A percentile compares a stretch with the other conserved stretches of the same genome.
Evolutionary conservation across 2,329 filamentous ascomycete species (phyloP).

Genomic region (Fonsecaea multimorphosa): DNA sequence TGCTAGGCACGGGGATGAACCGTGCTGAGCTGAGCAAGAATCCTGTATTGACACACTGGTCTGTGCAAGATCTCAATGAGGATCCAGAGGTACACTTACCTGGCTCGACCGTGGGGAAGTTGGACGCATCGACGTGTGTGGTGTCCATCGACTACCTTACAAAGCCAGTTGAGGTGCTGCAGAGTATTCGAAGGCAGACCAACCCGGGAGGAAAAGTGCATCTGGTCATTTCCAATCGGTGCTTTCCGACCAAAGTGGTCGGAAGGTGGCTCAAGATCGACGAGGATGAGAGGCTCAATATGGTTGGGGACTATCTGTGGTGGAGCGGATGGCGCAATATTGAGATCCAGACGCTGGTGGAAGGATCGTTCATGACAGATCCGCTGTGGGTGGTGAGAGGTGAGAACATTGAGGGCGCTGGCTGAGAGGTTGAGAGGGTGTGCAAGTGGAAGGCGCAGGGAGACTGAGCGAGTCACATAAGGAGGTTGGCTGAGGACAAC

Average conservation of each 20-base stretch:
- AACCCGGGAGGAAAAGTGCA: conserved; percentile 56
- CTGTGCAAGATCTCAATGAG: conserved; percentile 55
- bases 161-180: conserved; percentile 54
- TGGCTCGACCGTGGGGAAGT: conserved; percentile 18
- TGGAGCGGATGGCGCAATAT: conserved; percentile 60
- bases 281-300: conserved; percentile 54
- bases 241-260: conserved; percentile 61
- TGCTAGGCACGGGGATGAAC: conserved; percentile 60
- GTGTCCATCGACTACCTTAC: conserved; percentile 61
- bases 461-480: background rate
- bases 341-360: conserved; percentile 56
- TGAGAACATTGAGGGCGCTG: conserved; percentile 27
- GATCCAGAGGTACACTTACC: conserved; percentile 43
- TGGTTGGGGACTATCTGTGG: conserved; percentile 60
- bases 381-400: conserved; percentile 55
- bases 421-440: background rate
- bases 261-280: conserved; percentile 54
- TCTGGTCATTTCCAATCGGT: conserved; percentile 59
- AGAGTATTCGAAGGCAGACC: conserved; percentile 49
- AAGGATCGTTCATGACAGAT: conserved; percentile 46
- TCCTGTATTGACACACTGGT: conserved; percentile 42
- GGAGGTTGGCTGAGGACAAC: no score
- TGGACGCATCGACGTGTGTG: conserved; percentile 58
- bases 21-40: conserved; percentile 54
- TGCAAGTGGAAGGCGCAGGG: background rate